A percentile compares a stretch with the other conserved stretches of the same genome.
phyloP scores from a whole-genome alignment of 1,284 basidiomycete species.

The Ceratobasidium sp. region DNA sequence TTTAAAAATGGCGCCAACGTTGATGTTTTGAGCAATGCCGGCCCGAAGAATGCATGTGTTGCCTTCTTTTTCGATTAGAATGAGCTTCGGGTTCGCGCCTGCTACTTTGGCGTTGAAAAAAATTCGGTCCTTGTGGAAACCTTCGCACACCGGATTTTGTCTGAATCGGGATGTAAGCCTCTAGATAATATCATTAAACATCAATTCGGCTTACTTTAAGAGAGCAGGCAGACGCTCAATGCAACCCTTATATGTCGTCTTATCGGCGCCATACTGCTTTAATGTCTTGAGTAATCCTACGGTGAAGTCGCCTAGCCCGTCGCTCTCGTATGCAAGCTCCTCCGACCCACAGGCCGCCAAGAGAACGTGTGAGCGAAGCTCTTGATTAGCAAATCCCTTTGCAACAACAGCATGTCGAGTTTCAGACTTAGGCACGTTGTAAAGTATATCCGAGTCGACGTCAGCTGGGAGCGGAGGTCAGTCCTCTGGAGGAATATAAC shows the following conservation, averaged over 20 bases:
- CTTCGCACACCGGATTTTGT: constrained; percentile 18
- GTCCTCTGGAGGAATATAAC: background rate
- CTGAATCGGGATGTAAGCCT: background rate
- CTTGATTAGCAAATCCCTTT: background rate
- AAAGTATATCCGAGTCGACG: constrained; percentile 2
- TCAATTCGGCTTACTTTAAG: background rate
- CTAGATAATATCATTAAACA: no score
- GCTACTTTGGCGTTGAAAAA: constrained; percentile 24
- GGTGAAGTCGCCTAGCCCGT: constrained; percentile 10
- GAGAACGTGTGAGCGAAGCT: constrained; percentile 7
- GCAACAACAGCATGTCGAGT: background rate
- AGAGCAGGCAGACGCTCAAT: constrained; percentile 7
- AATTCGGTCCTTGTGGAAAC: background rate
- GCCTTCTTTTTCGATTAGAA: background rate
- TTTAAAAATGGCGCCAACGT: background rate
- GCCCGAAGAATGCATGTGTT: background rate
- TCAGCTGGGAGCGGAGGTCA: background rate
- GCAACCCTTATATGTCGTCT: constrained; percentile 14
- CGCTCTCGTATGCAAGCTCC: constrained; percentile 21
- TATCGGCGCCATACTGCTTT: background rate
- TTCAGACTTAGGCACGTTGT: background rate
- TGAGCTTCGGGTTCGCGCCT: background rate
- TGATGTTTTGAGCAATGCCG: constrained; percentile 18
- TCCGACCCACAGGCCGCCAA: constrained; percentile 13
- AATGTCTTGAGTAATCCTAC: background rate